Conservation (phyloP, 495 filamentous ascomycete species). For the Trichocladium uniseriatum region DNA sequence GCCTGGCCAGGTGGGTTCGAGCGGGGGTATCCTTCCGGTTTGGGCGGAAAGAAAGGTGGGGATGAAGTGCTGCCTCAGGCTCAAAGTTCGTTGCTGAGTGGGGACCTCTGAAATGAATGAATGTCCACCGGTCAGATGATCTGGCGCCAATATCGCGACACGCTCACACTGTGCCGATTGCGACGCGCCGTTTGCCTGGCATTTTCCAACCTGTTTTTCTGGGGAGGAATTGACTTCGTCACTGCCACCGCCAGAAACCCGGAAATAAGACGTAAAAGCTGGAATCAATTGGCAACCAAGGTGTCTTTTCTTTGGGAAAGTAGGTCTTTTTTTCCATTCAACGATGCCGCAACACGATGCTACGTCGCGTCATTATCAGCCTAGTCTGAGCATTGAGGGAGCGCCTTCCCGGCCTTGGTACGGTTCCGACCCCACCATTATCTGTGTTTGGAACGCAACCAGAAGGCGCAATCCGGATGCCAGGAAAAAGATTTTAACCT, state of each 20-base stretch:
- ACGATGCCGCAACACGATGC: too few species aligned
- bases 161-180: constrained; percentile 17
- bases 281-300: too few species aligned
- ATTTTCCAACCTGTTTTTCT: constrained; percentile 3
- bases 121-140: constrained; percentile 19
- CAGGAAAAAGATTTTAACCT: too few species aligned
- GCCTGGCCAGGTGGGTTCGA: too few species aligned
- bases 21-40: not conserved
- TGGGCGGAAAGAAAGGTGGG: not conserved
- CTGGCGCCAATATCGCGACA: constrained; percentile 26
- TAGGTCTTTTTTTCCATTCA: too few species aligned
- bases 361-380: too few species aligned
- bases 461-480: too few species aligned
- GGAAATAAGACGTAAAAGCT: too few species aligned
- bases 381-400: too few species aligned
- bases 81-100: too few species aligned
- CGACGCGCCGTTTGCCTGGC: constrained; percentile 21
- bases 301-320: too few species aligned
- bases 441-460: not conserved
- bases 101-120: constrained; percentile 4
- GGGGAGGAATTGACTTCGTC: not conserved
- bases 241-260: not conserved
- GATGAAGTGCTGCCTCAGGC: not conserved
- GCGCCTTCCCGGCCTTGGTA: too few species aligned
- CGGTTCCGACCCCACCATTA: not conserved